A percentile compares a stretch with the other conserved stretches of the same genome.
phyloP scores from a whole-genome alignment of 768 basidiomycete genomes.

The Hortiboletus flavorubellus region DNA sequence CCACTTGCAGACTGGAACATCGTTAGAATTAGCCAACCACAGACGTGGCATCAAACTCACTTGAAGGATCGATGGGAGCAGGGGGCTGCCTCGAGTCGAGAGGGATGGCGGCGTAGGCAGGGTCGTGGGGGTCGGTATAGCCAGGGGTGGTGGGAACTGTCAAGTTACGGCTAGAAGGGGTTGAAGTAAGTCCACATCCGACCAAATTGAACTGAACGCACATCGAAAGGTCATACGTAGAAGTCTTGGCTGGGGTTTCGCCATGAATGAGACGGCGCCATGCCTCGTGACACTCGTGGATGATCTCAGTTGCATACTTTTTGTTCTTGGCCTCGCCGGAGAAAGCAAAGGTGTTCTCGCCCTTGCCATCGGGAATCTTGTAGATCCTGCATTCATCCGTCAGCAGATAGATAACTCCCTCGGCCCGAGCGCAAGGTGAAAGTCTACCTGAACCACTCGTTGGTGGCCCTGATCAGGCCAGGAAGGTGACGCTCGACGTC shows the following conservation, averaged over 20 bases:
- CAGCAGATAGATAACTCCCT: background rate
- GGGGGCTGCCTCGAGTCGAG: constrained; percentile 79
- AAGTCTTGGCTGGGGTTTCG: constrained; percentile 70
- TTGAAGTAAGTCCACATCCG: background rate
- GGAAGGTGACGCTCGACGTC: constrained; percentile 98
- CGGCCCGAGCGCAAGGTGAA: background rate
- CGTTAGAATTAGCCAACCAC: constrained; percentile 8
- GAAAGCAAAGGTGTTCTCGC: constrained; percentile 98
- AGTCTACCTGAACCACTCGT: constrained; percentile 94
- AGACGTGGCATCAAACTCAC: constrained; percentile 43
- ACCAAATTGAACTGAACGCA: constrained; percentile 37
- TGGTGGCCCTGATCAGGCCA: constrained; percentile 93
- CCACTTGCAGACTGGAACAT: constrained; percentile 74
- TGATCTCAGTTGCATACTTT: constrained; percentile 98
- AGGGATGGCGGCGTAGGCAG: constrained; percentile 63
- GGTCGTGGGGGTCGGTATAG: constrained; percentile 66
- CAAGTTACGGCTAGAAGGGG: constrained; percentile 65
- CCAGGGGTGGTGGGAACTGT: constrained; percentile 65
- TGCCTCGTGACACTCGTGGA: constrained; percentile 98
- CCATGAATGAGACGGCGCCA: constrained; percentile 92
- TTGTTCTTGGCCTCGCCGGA: constrained; percentile 99
- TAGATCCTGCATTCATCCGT: constrained; percentile 60
- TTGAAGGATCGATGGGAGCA: constrained; percentile 86
- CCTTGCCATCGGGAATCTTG: constrained; percentile 95
- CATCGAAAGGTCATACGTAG: constrained; percentile 80